Evolutionary conservation across 2,329 filamentous ascomycete genomes (phyloP).

Genomic region (Fusarium metavorans): DNA sequence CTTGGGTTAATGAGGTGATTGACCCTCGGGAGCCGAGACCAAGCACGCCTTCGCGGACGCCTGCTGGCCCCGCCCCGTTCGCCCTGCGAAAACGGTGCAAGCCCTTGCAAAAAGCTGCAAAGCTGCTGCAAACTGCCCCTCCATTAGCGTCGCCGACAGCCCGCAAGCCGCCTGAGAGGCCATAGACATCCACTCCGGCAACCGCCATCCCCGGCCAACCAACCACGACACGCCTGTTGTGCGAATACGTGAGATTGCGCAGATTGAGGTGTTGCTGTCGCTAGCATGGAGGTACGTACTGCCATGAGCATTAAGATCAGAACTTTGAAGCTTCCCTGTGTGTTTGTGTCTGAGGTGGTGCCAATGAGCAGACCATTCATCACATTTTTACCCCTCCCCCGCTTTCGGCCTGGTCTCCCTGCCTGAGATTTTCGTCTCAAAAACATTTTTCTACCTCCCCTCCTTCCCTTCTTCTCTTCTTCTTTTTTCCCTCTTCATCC

Average conservation of each 20-base stretch:
- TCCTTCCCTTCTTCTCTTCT: conserved; percentile 36
- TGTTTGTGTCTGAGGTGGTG: neutral
- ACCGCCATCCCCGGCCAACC: conserved; percentile 37
- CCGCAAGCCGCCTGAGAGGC: conserved; percentile 36
- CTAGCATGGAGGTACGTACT: conserved; percentile 12
- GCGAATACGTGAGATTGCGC: conserved; percentile 42
- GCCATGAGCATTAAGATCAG: neutral
- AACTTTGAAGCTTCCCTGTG: conserved; percentile 17
- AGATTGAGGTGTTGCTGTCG: conserved; percentile 14
- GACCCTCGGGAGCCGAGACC: conserved; percentile 43
- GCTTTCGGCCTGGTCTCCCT: conserved; percentile 48
- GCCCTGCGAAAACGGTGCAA: conserved; percentile 36
- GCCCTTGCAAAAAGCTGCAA: conserved; percentile 31
- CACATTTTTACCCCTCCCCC: conserved; percentile 50
- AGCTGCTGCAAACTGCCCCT: conserved; percentile 40
- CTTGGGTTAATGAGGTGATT: conserved; percentile 37
- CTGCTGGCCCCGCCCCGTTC: conserved; percentile 25
- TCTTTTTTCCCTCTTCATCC: conserved; percentile 32
- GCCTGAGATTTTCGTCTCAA: conserved; percentile 43
- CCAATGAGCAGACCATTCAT: conserved; percentile 23
- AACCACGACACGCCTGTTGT: conserved; percentile 31
- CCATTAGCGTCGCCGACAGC: conserved; percentile 45
- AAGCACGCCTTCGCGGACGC: conserved; percentile 23
- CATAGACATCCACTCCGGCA: conserved; percentile 42
- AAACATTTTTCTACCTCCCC: conserved; percentile 34